phyloP scores from a whole-genome alignment of 169 alveolate species.

The Eimeria maxima region DNA sequence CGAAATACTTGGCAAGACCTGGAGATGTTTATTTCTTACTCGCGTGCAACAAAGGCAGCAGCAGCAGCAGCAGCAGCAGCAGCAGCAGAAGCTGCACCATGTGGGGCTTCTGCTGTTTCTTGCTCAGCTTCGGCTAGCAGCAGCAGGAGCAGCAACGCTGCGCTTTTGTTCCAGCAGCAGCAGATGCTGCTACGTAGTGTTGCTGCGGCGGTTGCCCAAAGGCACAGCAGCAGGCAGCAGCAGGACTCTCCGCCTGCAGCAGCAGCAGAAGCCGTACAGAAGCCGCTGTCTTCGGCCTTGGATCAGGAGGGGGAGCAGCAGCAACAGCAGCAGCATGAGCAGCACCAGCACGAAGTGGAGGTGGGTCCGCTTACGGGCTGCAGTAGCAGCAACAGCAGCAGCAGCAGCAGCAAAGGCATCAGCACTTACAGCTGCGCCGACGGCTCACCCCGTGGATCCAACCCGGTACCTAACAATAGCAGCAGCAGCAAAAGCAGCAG shows the following conservation, averaged over 20 bases:
- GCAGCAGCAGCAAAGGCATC: conserved; percentile 31
- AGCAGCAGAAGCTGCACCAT: neutral
- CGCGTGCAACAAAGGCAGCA: conserved; percentile 23
- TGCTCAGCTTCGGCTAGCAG: neutral
- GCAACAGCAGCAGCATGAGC: neutral
- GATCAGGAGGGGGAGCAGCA: neutral
- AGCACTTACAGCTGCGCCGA: conserved; percentile 16
- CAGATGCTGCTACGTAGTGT: neutral
- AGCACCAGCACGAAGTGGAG: neutral
- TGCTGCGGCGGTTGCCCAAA: neutral
- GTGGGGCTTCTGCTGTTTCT: neutral
- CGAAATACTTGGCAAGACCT: neutral
- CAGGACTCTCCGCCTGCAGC: conserved; percentile 14
- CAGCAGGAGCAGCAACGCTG: conserved; percentile 40
- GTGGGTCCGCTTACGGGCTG: neutral
- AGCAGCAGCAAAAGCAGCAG: conserved; percentile 3
- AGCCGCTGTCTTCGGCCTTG: neutral
- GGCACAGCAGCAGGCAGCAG: conserved; percentile 1
- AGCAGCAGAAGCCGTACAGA: conserved; percentile 11
- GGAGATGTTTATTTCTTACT: neutral
- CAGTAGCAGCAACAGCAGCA: neutral
- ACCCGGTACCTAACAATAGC: too few species aligned
- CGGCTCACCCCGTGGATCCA: neutral
- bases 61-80: conserved; percentile 46
- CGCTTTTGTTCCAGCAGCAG: neutral